A percentile compares a stretch with the other conserved stretches of the same genome.
Evolutionary conservation across 129 eudicot species (phyloP).

Genomic region (sunflower (Helianthus annuus)): HanXRQr2.0-SUNRISE NC_035444.2:21649485-21649984

Average conservation of each 20-base stretch:
- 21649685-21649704: conserved; percentile 85
- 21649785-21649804: neutral
- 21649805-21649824: neutral
- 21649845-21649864: conserved; percentile 76
- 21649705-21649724: conserved; percentile 26
- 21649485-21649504: conserved; percentile 58
- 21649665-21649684: conserved; percentile 87
- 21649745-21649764: neutral
- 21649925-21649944: neutral
- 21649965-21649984: neutral
- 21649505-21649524: neutral
- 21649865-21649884: conserved; percentile 83
- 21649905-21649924: conserved; percentile 45
- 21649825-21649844: neutral
- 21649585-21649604: conserved; percentile 90
- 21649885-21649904: conserved; percentile 80
- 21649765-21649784: neutral
- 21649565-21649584: neutral
- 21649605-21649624: conserved; percentile 71
- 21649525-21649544: neutral
- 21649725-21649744: neutral
- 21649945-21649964: neutral
- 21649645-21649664: conserved; percentile 61
- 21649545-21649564: neutral
- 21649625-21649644: conserved; percentile 66